Conservation (phyloP, 306 rosid genomes). For the Dryas octopetala region DNA sequence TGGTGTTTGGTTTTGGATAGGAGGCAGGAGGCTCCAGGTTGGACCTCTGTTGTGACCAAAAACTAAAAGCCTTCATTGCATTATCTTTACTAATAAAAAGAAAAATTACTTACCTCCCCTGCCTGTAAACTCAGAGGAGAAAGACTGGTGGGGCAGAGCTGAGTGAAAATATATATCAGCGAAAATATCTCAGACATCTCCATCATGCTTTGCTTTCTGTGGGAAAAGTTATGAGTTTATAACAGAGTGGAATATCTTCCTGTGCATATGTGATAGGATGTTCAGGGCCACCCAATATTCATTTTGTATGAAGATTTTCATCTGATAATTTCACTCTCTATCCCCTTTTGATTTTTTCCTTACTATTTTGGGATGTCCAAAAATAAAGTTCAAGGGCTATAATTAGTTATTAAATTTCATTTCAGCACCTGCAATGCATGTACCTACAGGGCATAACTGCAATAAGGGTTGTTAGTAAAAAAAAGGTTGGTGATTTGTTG, state of each 20-base stretch:
- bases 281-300: not conserved
- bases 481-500: too few relatives aligned
- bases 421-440: too few relatives aligned
- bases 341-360: too few relatives aligned
- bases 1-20: conserved; percentile 49
- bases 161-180: not conserved
- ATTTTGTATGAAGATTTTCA: not conserved
- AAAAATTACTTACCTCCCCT: too few relatives aligned
- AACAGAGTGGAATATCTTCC: not conserved
- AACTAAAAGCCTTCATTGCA: conserved; percentile 1
- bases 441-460: too few relatives aligned
- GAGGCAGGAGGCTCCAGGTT: conserved; percentile 17
- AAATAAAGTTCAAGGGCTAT: too few relatives aligned
- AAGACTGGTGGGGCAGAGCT: not conserved
- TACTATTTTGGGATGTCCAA: too few relatives aligned
- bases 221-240: not conserved
- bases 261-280: not conserved
- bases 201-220: not conserved
- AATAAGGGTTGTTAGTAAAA: too few relatives aligned
- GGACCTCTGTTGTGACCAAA: conserved; percentile 12
- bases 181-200: conserved; percentile 6
- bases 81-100: not conserved
- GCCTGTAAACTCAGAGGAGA: too few relatives aligned
- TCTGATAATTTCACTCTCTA: not conserved
- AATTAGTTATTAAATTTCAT: too few relatives aligned